These are phyloP conservation scores for Pulveroboletus sp. DNA, from an alignment of 768 basidiomycete genomes.

Conservation along the genomic window DNA sequence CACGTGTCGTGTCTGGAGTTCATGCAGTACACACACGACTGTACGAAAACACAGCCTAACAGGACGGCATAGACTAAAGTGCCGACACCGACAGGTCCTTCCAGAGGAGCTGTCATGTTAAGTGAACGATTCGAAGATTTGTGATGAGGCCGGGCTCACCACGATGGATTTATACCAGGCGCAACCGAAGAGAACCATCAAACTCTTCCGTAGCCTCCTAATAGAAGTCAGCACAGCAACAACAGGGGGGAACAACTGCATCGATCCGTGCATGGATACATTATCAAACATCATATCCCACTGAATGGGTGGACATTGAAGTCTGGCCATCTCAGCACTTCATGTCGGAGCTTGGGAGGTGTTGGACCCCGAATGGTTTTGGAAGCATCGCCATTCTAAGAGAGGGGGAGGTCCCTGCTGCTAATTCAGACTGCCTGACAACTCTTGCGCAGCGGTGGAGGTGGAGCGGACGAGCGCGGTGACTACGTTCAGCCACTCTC, in stretches of 20 bases:
- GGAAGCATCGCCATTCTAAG: too few relatives aligned
- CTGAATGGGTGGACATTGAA: constrained; percentile 1
- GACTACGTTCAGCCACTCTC: too few relatives aligned
- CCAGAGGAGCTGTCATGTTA: constrained; percentile 20
- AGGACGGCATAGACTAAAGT: constrained; percentile 19
- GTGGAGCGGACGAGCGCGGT: too few relatives aligned
- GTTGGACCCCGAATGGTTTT: too few relatives aligned
- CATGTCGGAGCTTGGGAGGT: constrained; percentile 16
- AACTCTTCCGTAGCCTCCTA: constrained; percentile 4
- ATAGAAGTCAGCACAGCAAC: constrained; percentile 14
- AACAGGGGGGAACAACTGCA: neutral
- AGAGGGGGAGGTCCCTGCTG: too few relatives aligned
- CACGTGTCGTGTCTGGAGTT: constrained; percentile 14
- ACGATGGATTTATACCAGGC: constrained; percentile 15
- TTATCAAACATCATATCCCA: constrained; percentile 18
- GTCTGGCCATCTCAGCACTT: neutral
- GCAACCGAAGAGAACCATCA: constrained; percentile 7
- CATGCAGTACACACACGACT: constrained; percentile 25
- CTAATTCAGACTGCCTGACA: too few relatives aligned
- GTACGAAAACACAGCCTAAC: constrained; percentile 23
- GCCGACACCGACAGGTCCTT: constrained; percentile 22
- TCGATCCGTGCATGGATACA: constrained; percentile 1
- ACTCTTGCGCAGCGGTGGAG: too few relatives aligned
- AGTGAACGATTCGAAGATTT: neutral
- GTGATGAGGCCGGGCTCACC: neutral